A percentile compares a stretch with the other conserved stretches of the same genome.
phyloP scores from a whole-genome alignment of 805 yeast species.

The Candida endomychidarum region DNA sequence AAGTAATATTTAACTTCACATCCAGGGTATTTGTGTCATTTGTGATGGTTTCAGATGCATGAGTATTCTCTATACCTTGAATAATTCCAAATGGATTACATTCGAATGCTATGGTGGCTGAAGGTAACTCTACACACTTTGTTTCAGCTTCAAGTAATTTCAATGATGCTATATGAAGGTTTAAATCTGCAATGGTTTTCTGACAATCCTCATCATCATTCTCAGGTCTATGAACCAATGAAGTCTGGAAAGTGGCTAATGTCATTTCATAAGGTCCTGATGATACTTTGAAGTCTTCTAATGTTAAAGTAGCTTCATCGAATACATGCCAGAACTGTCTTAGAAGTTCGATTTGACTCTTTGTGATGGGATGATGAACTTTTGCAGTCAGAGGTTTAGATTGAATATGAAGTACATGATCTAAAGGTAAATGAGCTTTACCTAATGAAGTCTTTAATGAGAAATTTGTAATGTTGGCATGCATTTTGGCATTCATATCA shows the following conservation, averaged over 20 bases:
- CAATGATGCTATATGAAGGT: slow-evolving; percentile 28
- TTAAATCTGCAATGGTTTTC: slow-evolving; percentile 13
- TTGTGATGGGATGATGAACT: slow-evolving; percentile 13
- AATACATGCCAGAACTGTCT: slow-evolving; percentile 14
- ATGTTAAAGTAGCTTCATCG: slow-evolving; percentile 17
- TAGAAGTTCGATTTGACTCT: slow-evolving; percentile 2
- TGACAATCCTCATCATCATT: slow-evolving; percentile 13
- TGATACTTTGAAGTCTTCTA: slow-evolving; percentile 28
- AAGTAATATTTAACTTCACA: slow-evolving; percentile 17
- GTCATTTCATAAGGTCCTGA: slow-evolving; percentile 18
- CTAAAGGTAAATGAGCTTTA: slow-evolving; percentile 21
- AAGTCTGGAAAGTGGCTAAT: slow-evolving; percentile 22
- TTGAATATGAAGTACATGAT: slow-evolving; percentile 6
- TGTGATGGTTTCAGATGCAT: slow-evolving; percentile 1
- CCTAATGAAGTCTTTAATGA: slow-evolving; percentile 18
- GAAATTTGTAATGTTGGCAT: slow-evolving; percentile 16
- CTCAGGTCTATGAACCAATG: slow-evolving; percentile 14
- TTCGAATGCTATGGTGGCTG: slow-evolving; percentile 28
- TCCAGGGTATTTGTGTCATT: slow-evolving; percentile 7
- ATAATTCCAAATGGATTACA: slow-evolving; percentile 23
- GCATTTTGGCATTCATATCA: slow-evolving; percentile 10
- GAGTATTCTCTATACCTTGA: slow-evolving; percentile 19
- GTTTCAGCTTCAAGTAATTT: slow-evolving; percentile 29
- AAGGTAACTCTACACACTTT: slow-evolving; percentile 36
- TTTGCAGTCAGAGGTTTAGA: slow-evolving; percentile 1